These are phyloP conservation scores for Aspergillus calidoustus DNA, from an alignment of 2,329 filamentous ascomycete species.

Conservation along the genomic window DNA sequence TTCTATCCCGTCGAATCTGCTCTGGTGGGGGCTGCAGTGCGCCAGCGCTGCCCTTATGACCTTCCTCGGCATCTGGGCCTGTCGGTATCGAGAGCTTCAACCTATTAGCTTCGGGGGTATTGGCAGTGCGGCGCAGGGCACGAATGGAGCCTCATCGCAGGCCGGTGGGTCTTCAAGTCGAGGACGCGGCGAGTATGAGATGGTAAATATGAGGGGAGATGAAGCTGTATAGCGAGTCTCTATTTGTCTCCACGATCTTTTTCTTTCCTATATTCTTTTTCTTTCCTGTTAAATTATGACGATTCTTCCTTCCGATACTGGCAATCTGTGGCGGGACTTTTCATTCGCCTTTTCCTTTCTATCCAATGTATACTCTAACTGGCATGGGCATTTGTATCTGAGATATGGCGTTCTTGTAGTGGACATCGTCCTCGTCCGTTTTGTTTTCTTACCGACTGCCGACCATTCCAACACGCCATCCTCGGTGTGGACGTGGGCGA, in stretches of 20 bases:
- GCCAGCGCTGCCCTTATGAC: conserved; percentile 67
- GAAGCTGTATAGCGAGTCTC: conserved; percentile 33
- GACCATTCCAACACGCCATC: not conserved
- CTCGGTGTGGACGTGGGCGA: not conserved
- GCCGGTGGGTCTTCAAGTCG: conserved; percentile 19
- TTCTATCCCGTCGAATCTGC: conserved; percentile 72
- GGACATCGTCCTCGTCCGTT: conserved; percentile 4
- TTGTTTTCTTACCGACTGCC: conserved; percentile 5
- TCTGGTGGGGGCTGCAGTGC: conserved; percentile 82
- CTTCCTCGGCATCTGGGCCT: conserved; percentile 83
- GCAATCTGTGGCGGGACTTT: not conserved
- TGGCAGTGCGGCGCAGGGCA: conserved; percentile 22
- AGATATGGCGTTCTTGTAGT: conserved; percentile 38
- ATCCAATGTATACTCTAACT: conserved; percentile 36
- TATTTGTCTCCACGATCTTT: conserved; percentile 1
- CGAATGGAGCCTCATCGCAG: conserved; percentile 15
- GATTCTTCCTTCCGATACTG: not conserved
- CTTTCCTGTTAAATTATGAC: conserved; percentile 1
- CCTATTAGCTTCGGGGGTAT: conserved; percentile 81
- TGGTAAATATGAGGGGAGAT: conserved; percentile 40
- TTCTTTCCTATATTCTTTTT: conserved; percentile 11
- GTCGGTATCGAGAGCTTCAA: conserved; percentile 83
- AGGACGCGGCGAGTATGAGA: conserved; percentile 41
- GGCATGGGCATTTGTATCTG: conserved; percentile 34
- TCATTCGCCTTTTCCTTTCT: conserved; percentile 16